Evolutionary conservation across 2,329 filamentous ascomycete species (phyloP), one percentile per base, ranked within the genome.

Genomic region (Exophiala aquamarina): DNA sequence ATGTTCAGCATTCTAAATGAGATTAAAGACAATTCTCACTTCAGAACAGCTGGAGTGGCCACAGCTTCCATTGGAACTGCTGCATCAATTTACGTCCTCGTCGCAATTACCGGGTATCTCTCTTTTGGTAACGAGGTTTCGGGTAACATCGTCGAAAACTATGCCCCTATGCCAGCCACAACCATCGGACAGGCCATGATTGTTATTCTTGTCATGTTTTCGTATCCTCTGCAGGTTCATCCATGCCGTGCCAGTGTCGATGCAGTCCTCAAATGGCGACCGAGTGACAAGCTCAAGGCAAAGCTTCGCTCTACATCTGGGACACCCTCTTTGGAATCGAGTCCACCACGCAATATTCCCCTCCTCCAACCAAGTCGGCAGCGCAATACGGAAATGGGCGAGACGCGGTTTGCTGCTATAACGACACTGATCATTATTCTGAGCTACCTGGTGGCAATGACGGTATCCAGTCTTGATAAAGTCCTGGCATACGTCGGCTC

Each of bases 1-100:
- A 98, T 98, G 93, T 98, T 98, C 66, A 95, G 92, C 9, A 95
- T 98, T 57, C 73, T 98, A 35, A 98, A 98, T 62, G 93, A 98
- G 70, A 89, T 98, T 57, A 78, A 82, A 49, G 84, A 95, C 64
- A 89, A 90, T 67, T 87, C 87, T 3, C 89, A 89, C 15, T 78
- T 75, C 61, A 86, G 86, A 53, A 86, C 92, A 6, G 85, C 89
- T 1, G 79, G 81, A 13, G 91, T 98, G 7, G 83, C 97, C 10
- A 75, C 78, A 17, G 79, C 86, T 3, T 95, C 90, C 60, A 95
- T 95, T 59, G 93, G 93, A 15, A 86, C 86, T 21, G 89, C 92
- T n/a, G 88, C 88, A 10, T 78, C 76, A 14, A 84, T 95, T 17
- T 98, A 98, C 64, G 79, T 95, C 26, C 75, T 97, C 2, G 92